Evolutionary conservation across 176 grass and related monocot genomes (phyloP).

Genomic region (Lolium multiflorum): DNA sequence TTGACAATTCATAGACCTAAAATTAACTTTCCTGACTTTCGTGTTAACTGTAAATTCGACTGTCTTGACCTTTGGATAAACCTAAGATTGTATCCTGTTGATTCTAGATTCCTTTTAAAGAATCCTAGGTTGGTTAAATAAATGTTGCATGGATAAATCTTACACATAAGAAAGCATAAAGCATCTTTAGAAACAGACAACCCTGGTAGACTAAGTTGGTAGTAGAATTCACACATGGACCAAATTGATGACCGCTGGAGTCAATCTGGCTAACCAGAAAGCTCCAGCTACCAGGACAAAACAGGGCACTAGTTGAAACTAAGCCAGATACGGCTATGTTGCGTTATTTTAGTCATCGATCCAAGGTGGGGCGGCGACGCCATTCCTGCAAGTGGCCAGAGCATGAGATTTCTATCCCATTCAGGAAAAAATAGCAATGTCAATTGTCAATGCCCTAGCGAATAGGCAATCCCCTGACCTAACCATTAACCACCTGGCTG

Average conservation of each 20-base stretch:
- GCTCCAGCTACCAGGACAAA: conserved; percentile 13
- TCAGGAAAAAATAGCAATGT: neutral
- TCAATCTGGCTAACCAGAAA: conserved; percentile 25
- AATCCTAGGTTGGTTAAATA: neutral
- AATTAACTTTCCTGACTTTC: neutral
- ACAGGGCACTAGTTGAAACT: conserved; percentile 4
- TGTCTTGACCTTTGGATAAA: neutral
- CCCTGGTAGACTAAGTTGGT: neutral
- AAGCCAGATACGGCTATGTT: conserved; percentile 5
- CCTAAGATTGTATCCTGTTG: neutral
- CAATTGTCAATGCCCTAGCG: conserved; percentile 38
- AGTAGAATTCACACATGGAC: neutral
- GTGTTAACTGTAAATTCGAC: neutral
- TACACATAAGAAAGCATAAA: neutral
- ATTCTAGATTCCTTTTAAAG: neutral
- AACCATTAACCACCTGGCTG: conserved; percentile 18
- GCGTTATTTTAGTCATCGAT: conserved; percentile 25
- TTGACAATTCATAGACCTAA: neutral
- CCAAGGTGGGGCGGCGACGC: conserved; percentile 37
- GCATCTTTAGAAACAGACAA: neutral
- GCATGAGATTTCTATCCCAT: neutral
- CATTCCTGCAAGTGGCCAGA: conserved; percentile 33
- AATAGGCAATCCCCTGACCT: conserved; percentile 8
- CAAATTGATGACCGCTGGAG: conserved; percentile 19
- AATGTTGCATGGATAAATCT: neutral